A percentile compares a stretch with the other conserved stretches of the same genome.
Evolutionary conservation across 176 grass and related monocot species (phyloP).

Genomic region (Alloteropsis semialata): DNA sequence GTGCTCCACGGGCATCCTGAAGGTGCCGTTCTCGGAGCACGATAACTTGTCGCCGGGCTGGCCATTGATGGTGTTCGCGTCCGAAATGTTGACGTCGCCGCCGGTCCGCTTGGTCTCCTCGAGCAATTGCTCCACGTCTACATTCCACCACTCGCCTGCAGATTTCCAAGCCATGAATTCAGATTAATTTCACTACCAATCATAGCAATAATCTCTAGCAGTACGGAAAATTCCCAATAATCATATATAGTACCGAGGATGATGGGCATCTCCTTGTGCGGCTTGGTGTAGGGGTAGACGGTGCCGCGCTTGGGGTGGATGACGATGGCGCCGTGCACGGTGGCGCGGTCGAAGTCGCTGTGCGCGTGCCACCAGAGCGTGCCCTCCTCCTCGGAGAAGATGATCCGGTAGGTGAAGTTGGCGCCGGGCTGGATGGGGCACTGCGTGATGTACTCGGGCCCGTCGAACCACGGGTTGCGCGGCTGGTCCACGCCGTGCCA

Average conservation of each 20-base stretch:
- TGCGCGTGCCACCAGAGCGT: conserved; percentile 75
- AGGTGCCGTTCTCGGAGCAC: conserved; percentile 9
- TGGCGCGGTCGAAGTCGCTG: conserved; percentile 52
- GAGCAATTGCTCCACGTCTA: neutral
- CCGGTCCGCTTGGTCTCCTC: conserved; percentile 1
- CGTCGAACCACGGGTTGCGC: conserved; percentile 51
- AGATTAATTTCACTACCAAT: neutral
- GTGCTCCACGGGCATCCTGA: conserved; percentile 27
- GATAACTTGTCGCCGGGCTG: conserved; percentile 32
- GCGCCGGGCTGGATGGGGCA: conserved; percentile 43
- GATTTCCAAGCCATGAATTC: neutral
- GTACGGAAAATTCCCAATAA: neutral
- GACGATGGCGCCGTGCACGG: conserved; percentile 68
- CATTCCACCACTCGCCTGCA: conserved; percentile 43
- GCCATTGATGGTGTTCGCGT: conserved; percentile 61
- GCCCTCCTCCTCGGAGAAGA: conserved; percentile 54
- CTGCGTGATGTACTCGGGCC: conserved; percentile 62
- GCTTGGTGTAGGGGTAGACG: conserved; percentile 46
- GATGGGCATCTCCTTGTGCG: conserved; percentile 53
- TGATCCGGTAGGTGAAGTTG: conserved; percentile 50
- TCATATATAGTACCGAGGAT: conserved; percentile 37
- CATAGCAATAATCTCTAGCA: neutral
- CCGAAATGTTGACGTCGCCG: neutral
- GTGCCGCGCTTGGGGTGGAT: conserved; percentile 46
- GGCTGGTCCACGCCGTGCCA: conserved; percentile 76